Base-by-base conservation (phyloP, 257 asterid species). In the Haberlea rhodopensis region DNA sequence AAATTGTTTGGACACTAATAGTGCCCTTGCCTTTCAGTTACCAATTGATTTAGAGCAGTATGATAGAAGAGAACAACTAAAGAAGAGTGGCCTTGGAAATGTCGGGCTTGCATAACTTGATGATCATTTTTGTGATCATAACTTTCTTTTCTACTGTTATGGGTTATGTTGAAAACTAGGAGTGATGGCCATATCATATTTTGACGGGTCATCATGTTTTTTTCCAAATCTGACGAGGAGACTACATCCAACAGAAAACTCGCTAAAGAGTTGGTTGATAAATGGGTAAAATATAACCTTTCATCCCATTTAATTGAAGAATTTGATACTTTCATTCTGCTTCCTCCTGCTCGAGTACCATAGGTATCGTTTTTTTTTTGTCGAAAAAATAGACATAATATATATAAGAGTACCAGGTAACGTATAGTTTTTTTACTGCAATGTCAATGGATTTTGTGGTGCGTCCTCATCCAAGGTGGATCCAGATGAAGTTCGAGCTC, bases 391-490 rank as follows among this genome's bases (percentile, higher is more conserved):
- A n/a, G n/a, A n/a, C n/a, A n/a, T n/a, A n/a, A n/a, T n/a, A n/a
- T n/a, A n/a, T n/a, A n/a, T n/a, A n/a, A n/a, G n/a, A n/a, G n/a
- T n/a, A n/a, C n/a, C n/a, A n/a, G n/a, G n/a, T n/a, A n/a, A n/a
- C n/a, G n/a, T n/a, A n/a, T n/a, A n/a, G n/a, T n/a, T n/a, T n/a
- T n/a, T n/a, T n/a, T n/a, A n/a, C n/a, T n/a, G 86, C 98, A 15
- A 84, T 87, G 92, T 75, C 95, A 6, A 91, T 91, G 98, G 97
- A 91, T 80, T 91, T 91, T 76, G 26, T 85, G 68, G 89, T 91
- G 75, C 92, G 98, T 26, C 98, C 98, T 31, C 96, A 85, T 91
- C 98, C 51, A 89, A 89, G 79, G 78, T 91, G 71, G 98, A 91
- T 67, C 96, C 98, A 2, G 96, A 89, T 5, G 96, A 82, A 66